Percentiles rank a stretch among this genome's conserved stretches.
Evolutionary conservation across 495 filamentous ascomycete genomes (phyloP).

Genomic region (Xylaria sp.): DNA sequence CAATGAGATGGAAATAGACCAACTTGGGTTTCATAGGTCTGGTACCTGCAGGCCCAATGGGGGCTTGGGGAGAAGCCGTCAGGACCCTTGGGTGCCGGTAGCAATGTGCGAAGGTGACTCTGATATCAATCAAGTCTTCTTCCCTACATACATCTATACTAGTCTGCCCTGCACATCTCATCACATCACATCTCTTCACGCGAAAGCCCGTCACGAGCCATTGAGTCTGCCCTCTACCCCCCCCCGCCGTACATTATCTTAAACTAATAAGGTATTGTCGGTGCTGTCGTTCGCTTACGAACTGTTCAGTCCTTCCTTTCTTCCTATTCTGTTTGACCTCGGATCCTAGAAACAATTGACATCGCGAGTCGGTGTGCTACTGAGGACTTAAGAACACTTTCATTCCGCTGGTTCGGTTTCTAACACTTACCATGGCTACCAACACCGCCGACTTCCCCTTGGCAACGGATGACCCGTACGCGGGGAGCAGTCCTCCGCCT

Average conservation of each 20-base stretch:
- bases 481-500: slow-evolving; percentile 34
- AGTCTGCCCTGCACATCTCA: slow-evolving; percentile 3
- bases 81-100: slow-evolving; percentile 34
- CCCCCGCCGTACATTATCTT: not conserved
- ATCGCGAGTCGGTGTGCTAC: not conserved
- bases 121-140: slow-evolving; percentile 18
- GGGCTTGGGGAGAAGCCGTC: slow-evolving; percentile 22
- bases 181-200: slow-evolving; percentile 22
- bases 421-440: slow-evolving; percentile 32
- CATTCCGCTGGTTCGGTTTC: slow-evolving; percentile 11
- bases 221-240: not conserved
- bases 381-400: not conserved
- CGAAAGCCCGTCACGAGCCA: slow-evolving; percentile 7
- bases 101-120: slow-evolving; percentile 33
- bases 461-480: slow-evolving; percentile 44
- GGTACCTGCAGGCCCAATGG: slow-evolving; percentile 32
- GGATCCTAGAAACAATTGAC: not conserved
- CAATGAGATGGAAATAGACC: slow-evolving; percentile 33
- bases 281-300: slow-evolving; percentile 23
- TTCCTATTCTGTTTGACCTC: not conserved
- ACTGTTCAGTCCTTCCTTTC: slow-evolving; percentile 19
- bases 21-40: slow-evolving; percentile 30
- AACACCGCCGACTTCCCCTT: slow-evolving; percentile 42
- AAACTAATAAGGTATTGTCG: slow-evolving; percentile 13
- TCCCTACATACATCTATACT: slow-evolving; percentile 13